A percentile compares a stretch with the other conserved stretches of the same genome.
Conservation (phyloP, 1,284 basidiomycete genomes). For the Tetrapyrgos nigripes region DNA sequence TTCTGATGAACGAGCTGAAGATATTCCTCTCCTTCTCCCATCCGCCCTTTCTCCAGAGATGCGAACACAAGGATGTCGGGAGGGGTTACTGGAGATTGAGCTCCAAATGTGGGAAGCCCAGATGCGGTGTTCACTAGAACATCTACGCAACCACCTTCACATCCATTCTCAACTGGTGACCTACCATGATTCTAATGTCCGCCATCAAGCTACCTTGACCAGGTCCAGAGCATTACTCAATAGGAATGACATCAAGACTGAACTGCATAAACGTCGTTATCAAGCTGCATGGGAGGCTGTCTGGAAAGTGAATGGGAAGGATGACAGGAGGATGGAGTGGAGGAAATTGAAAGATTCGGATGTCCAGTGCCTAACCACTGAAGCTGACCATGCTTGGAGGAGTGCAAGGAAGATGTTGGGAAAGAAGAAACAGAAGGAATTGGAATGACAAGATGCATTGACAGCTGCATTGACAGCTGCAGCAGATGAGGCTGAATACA, state of each 20-base stretch:
- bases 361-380: neutral
- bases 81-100: neutral
- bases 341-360: neutral
- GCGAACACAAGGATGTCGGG: neutral
- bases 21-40: neutral
- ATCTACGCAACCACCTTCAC: constrained; percentile 6
- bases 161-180: constrained; percentile 8
- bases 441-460: neutral
- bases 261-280: neutral
- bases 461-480: neutral
- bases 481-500: neutral
- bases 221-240: neutral
- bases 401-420: neutral
- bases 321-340: neutral
- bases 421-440: neutral
- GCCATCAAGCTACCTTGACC: neutral
- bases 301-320: too few relatives aligned
- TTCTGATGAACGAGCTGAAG: neutral
- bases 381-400: neutral
- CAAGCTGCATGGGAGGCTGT: neutral
- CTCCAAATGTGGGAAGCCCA: constrained; percentile 1
- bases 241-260: neutral
- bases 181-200: constrained; percentile 5
- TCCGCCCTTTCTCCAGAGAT: neutral
- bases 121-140: neutral